A percentile compares a stretch with the other conserved stretches of the same genome.
Conservation (phyloP, 352 stramenopile genomes). For the Pythium monospermum region DNA sequence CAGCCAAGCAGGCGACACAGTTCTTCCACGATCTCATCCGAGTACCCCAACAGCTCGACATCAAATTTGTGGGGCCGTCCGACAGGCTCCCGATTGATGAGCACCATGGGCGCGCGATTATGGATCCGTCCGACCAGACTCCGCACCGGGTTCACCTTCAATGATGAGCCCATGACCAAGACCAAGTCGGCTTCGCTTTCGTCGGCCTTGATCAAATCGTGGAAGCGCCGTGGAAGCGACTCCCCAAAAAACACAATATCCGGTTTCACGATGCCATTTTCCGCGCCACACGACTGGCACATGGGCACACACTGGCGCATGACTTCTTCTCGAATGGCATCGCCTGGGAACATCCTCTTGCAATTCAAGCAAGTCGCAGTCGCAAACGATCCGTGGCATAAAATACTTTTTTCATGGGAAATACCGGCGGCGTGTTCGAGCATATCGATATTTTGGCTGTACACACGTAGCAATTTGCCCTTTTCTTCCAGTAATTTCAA, state of each 20-base stretch:
- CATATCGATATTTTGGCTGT: slow-evolving; percentile 99
- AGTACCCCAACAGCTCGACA: slow-evolving; percentile 79
- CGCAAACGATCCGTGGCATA: slow-evolving; percentile 94
- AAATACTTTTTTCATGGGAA: slow-evolving; percentile 84
- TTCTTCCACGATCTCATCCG: slow-evolving; percentile 81
- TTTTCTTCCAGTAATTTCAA: slow-evolving; percentile 92
- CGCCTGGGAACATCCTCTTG: slow-evolving; percentile 66
- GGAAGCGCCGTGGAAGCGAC: slow-evolving; percentile 88
- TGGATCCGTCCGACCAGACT: slow-evolving; percentile 82
- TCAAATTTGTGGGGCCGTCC: slow-evolving; percentile 81
- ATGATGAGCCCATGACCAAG: slow-evolving; percentile 98
- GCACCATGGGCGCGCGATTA: slow-evolving; percentile 77
- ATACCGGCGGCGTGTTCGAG: slow-evolving; percentile 93
- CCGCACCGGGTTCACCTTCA: slow-evolving; percentile 96
- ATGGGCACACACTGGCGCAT: slow-evolving; percentile 75
- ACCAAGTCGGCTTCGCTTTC: slow-evolving; percentile 91
- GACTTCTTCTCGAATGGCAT: slow-evolving; percentile 85
- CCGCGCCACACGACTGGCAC: slow-evolving; percentile 55
- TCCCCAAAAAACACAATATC: slow-evolving; percentile 99
- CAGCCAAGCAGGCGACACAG: slow-evolving; percentile 68
- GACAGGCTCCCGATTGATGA: slow-evolving; percentile 83
- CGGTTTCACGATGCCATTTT: slow-evolving; percentile 95
- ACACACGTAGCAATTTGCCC: slow-evolving; percentile 91
- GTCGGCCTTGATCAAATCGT: slow-evolving; percentile 75
- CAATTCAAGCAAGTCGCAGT: slow-evolving; percentile 91